Evolutionary conservation across 2,329 filamentous ascomycete species (phyloP).

Genomic region (Samsoniella hepiali): DNA sequence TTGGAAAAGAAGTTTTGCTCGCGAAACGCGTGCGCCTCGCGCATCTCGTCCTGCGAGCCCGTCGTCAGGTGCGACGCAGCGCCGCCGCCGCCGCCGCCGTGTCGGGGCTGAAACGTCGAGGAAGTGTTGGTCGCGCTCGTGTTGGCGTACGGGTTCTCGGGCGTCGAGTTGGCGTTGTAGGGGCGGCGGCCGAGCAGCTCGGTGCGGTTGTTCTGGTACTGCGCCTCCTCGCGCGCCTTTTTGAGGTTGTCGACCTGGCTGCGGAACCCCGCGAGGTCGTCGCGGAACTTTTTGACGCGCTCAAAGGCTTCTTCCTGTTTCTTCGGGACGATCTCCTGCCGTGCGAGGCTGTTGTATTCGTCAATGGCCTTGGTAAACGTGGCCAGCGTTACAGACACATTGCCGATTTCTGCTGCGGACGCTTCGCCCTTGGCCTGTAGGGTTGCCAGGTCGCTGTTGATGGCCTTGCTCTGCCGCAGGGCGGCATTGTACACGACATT

Average conservation of each 20-base stretch:
- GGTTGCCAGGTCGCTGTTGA: conserved; percentile 71
- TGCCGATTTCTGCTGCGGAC: conserved; percentile 56
- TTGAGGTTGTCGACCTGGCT: conserved; percentile 75
- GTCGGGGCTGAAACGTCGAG: conserved; percentile 40
- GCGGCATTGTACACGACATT: conserved; percentile 84
- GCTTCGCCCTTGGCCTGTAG: conserved; percentile 64
- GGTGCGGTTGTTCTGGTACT: conserved; percentile 62
- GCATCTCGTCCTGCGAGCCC: conserved; percentile 59
- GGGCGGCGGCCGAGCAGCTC: conserved; percentile 85
- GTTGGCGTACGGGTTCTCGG: conserved; percentile 89
- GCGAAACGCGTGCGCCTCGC: conserved; percentile 79
- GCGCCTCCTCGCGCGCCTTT: conserved; percentile 70
- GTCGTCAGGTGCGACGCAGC: conserved; percentile 34
- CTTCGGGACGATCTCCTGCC: conserved; percentile 82
- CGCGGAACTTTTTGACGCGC: conserved; percentile 78
- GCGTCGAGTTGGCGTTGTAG: conserved; percentile 60
- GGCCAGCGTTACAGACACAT: conserved; percentile 73
- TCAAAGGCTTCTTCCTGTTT: conserved; percentile 91
- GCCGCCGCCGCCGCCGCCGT: conserved; percentile 31
- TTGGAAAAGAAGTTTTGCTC: conserved; percentile 85
- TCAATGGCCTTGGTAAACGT: conserved; percentile 86
- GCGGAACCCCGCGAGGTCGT: conserved; percentile 77
- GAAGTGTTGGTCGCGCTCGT: conserved; percentile 31
- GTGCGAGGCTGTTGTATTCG: conserved; percentile 82
- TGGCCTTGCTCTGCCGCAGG: conserved; percentile 76